Percentiles rank a stretch among this genome's conserved stretches.
Evolutionary conservation across 305 asterid species (phyloP).

Genomic region (Fraxinus ornus): DNA sequence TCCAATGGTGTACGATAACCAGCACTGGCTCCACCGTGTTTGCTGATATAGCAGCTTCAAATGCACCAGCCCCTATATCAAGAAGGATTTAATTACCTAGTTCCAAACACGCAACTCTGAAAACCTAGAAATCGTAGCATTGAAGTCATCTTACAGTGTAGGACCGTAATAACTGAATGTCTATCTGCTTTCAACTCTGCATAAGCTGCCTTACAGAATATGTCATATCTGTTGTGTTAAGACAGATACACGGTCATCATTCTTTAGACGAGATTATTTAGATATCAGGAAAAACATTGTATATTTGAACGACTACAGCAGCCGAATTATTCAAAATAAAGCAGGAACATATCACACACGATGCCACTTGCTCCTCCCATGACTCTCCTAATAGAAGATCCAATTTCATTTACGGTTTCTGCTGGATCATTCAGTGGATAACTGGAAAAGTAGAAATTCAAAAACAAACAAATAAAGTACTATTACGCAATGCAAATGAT

Average conservation of each 20-base stretch:
- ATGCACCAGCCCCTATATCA: constrained; percentile 80
- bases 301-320: background rate
- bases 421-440: constrained; percentile 96
- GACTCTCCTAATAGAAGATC: constrained; percentile 79
- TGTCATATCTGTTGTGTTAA: constrained; percentile 58
- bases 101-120: constrained; percentile 5
- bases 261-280: background rate
- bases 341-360: constrained; percentile 45
- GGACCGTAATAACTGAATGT: constrained; percentile 40
- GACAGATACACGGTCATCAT: background rate
- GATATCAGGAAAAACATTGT: background rate
- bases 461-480: background rate
- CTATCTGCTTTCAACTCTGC: constrained; percentile 61
- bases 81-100: constrained; percentile 26
- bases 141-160: constrained; percentile 57
- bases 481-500: background rate
- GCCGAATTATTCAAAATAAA: background rate
- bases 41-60: constrained; percentile 88
- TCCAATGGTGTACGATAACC: constrained; percentile 86
- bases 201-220: constrained; percentile 86
- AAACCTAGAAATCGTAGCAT: constrained; percentile 17
- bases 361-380: constrained; percentile 99
- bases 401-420: constrained; percentile 75
- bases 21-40: constrained; percentile 88
- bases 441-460: constrained; percentile 60